phyloP scores from a whole-genome alignment of 768 basidiomycete genomes.

The Pholiota microspora region DNA sequence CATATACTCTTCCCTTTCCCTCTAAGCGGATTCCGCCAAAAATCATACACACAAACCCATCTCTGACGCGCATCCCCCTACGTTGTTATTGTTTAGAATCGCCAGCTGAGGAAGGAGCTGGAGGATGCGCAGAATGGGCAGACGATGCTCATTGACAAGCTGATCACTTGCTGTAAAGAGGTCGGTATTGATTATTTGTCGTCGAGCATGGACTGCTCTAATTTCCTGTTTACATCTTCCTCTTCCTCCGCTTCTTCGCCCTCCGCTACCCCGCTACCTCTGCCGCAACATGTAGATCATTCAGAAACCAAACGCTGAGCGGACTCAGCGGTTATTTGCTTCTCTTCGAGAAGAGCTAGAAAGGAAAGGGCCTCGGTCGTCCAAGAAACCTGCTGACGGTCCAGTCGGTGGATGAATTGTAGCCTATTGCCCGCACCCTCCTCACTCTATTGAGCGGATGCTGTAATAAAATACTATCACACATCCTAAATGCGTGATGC shows the following conservation, averaged over 20 bases:
- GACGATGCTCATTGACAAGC: constrained; percentile 77
- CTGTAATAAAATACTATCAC: constrained; percentile 2
- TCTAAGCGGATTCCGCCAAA: neutral
- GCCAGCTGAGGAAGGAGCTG: constrained; percentile 69
- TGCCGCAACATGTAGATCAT: constrained; percentile 25
- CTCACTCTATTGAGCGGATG: constrained; percentile 9
- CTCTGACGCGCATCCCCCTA: neutral
- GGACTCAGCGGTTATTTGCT: constrained; percentile 76
- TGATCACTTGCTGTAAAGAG: constrained; percentile 86
- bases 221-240: neutral
- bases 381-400: constrained; percentile 42
- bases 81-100: constrained; percentile 41
- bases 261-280: too few relatives aligned
- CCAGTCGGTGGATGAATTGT: constrained; percentile 25
- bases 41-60: neutral
- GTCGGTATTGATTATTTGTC: constrained; percentile 39
- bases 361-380: constrained; percentile 53
- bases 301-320: constrained; percentile 77
- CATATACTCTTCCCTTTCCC: constrained; percentile 3
- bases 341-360: constrained; percentile 84
- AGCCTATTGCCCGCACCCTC: constrained; percentile 3
- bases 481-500: neutral
- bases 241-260: neutral
- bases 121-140: constrained; percentile 80
- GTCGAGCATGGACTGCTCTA: constrained; percentile 2